Conservation (phyloP, 352 stramenopile species). For the Globisporangium solare region DNA sequence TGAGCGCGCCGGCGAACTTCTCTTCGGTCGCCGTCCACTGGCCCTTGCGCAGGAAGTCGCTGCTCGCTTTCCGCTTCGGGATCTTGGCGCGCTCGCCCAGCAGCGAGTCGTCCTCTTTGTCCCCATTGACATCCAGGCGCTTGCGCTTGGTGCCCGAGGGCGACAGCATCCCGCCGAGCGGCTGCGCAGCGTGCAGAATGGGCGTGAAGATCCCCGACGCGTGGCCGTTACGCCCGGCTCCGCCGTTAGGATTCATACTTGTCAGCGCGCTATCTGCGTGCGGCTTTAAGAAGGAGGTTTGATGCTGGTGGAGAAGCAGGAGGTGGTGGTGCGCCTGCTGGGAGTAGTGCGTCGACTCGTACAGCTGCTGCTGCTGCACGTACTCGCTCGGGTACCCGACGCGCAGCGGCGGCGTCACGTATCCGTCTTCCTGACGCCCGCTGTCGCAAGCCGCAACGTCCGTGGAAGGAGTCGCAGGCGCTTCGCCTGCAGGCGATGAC, state of each 20-base stretch:
- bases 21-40: conserved; percentile 69
- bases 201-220: conserved; percentile 9
- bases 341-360: background rate
- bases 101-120: background rate
- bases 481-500: background rate
- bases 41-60: conserved; percentile 66
- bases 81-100: conserved; percentile 5
- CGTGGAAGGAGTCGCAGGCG: background rate
- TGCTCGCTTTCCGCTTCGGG: conserved; percentile 47
- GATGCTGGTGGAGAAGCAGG: background rate
- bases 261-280: background rate
- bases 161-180: conserved; percentile 4
- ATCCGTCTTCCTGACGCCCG: conserved; percentile 7
- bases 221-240: background rate
- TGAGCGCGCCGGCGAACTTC: conserved; percentile 21
- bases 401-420: conserved; percentile 13
- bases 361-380: background rate
- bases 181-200: conserved; percentile 3
- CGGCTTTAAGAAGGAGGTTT: background rate
- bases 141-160: conserved; percentile 13
- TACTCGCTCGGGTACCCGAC: conserved; percentile 4
- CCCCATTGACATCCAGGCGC: conserved; percentile 1
- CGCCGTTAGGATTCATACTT: too few relatives aligned
- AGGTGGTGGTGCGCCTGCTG: background rate
- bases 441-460: background rate